Evolutionary conservation across 148 eudicot genomes (phyloP), one percentile per base, ranked within the genome.

Genomic region (Rhododendron vialii): DNA sequence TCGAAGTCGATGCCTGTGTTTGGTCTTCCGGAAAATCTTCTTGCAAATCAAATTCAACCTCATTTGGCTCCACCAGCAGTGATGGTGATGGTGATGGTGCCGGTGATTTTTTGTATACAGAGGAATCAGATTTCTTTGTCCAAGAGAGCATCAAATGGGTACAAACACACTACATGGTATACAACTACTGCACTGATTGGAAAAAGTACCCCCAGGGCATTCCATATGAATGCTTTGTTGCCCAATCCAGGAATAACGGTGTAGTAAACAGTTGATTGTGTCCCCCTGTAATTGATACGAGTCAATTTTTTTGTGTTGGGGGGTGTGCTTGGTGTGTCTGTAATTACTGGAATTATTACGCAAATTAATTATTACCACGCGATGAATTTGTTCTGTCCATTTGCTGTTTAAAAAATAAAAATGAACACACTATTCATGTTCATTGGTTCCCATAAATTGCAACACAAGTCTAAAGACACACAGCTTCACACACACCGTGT

Each of bases 21-120:
- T 86, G 84, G 84, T 86, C 88, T 57, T 30, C 20, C 2, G 88
- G 84, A 7, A 86, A 82, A 86, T 86, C 88, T 41, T 86, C 88
- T 12, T 86, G 88, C 77, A 67, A 47, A 26, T 30, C 65, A 45
- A 86, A 69, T n/a, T 69, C 61, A 30, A 81, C 63, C 28, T 1
- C 18, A n/a, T 35, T 22, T 59, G 30, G 57, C 3, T 11, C 71
- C 81, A 59, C 22, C 22, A 3, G 48, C 24, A 63, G 41, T 4
- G 88, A 86, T 82, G 30, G 30, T 30, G 30, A 30, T 30, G 84
- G n/a, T 35, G 48, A 86, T 82, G 84, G n/a, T 35, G 48, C 79
- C 6, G 38, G 47, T 38, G 79, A 35, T 38, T 75, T 35, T 75
- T 82, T 81, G 82, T 71, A 55, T 14, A 63, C 83, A 3, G 85